Evolutionary conservation across 495 filamentous ascomycete genomes (phyloP).

Genomic region (Antarctomyces pellizariae): DNA sequence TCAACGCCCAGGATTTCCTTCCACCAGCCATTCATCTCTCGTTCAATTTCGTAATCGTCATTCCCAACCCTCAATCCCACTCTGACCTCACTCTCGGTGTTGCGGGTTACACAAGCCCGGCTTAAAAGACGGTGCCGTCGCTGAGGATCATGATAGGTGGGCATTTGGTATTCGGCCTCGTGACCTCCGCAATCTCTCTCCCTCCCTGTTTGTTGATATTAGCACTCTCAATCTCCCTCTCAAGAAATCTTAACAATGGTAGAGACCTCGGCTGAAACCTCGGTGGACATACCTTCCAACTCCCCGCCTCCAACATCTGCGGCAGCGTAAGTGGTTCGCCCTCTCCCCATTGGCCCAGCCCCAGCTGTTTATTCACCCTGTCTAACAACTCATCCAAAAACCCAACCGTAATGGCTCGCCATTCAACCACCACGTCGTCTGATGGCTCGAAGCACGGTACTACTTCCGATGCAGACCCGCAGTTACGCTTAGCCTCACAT

Average conservation of each 20-base stretch:
- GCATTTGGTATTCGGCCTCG: constrained; percentile 85
- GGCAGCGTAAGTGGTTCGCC: constrained; percentile 40
- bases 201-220: too few relatives aligned
- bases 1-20: too few relatives aligned
- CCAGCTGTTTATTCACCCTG: constrained; percentile 36
- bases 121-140: constrained; percentile 85
- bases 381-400: constrained; percentile 60
- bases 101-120: background rate
- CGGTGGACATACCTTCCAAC: constrained; percentile 99
- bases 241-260: constrained; percentile 8
- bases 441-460: constrained; percentile 58
- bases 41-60: too few relatives aligned
- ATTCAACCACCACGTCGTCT: constrained; percentile 74
- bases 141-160: constrained; percentile 91
- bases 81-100: too few relatives aligned
- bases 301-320: constrained; percentile 73
- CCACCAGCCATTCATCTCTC: too few relatives aligned
- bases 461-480: constrained; percentile 34
- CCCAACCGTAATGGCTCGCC: constrained; percentile 62
- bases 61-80: too few relatives aligned
- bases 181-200: constrained; percentile 86
- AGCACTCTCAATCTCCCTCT: background rate
- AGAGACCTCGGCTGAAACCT: too few relatives aligned
- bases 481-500: too few relatives aligned
- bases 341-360: constrained; percentile 15